phyloP scores from a whole-genome alignment of 1,139 yeast genomes.

The Blastobotrys ciferrii region DNA sequence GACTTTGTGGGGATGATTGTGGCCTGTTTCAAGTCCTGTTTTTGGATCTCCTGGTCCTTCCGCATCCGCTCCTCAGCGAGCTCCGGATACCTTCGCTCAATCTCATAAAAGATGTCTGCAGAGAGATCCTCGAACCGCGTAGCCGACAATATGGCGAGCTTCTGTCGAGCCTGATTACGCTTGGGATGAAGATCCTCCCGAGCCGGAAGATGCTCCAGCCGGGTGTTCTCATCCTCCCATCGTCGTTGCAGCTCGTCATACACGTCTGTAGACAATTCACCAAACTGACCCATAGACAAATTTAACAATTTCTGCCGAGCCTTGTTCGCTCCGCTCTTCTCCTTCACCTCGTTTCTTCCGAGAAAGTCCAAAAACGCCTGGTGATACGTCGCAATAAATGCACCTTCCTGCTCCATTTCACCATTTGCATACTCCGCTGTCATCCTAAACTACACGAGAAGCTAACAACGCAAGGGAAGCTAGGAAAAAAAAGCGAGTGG shows the following conservation, averaged over 20 bases:
- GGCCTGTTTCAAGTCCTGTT: constrained; percentile 25
- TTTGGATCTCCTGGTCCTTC: background rate
- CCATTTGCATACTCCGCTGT: background rate
- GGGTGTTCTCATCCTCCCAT: constrained; percentile 37
- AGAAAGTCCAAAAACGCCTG: constrained; percentile 21
- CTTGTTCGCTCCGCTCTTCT: constrained; percentile 40
- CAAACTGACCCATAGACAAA: constrained; percentile 79
- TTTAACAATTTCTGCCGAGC: constrained; percentile 84
- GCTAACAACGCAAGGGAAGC: background rate
- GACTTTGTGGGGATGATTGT: constrained; percentile 35
- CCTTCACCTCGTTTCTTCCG: constrained; percentile 15
- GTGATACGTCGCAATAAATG: constrained; percentile 17
- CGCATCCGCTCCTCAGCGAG: background rate
- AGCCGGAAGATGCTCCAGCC: constrained; percentile 29
- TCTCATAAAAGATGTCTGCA: constrained; percentile 83
- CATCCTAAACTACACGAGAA: background rate
- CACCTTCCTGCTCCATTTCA: background rate
- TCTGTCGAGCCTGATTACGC: constrained; percentile 93
- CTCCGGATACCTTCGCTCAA: constrained; percentile 58
- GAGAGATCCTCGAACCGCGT: constrained; percentile 85
- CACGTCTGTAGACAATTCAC: constrained; percentile 88
- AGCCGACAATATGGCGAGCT: constrained; percentile 80
- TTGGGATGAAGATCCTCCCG: constrained; percentile 69
- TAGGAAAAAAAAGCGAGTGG: background rate
- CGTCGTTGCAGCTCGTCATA: constrained; percentile 86